Evolutionary conservation across 225 moss, liverwort and hornwort species (phyloP), one percentile per base, ranked within the genome.

Genomic region (Pleurozium schreberi): DNA sequence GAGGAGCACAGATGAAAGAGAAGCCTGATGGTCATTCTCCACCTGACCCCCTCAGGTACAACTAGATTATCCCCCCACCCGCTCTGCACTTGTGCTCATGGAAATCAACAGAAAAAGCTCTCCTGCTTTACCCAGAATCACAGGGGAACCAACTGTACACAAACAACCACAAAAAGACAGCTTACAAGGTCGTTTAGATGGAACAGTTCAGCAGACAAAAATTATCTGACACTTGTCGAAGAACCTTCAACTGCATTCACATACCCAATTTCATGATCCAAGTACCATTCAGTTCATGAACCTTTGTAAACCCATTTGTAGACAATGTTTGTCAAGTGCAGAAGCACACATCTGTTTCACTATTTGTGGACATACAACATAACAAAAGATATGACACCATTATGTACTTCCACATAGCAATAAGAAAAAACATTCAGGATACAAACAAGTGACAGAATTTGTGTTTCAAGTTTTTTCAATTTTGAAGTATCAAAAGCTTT

Each of bases 391-490:
- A 14, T 21, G 9, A 20, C 20, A 40, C 11, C 11, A 20, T 28
- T 13, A 0, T 5, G n/a, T 9, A 76, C 57, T 50, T 38, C 9
- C 16, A 34, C 36, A 26, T 18, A 55, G 55, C 55, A 18, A 55
- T 7, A 55, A 5, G 2, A 27, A 4, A 9, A 19, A 11, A 6
- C 4, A 5, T 3, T 4, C 6, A 18, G 28, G 4, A 49, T 15
- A 42, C 17, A 47, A 40, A 19, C 14, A 58, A 42, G 80, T 12
- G 43, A 79, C 8, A 53, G 30, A 60, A 19, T 16, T 52, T 26
- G 1, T 40, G 25, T 78, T 33, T 23, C 7, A 15, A 7, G 10
- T 16, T 84, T 87, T 30, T 80, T n/a, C 27, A 60, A 18, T 69
- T 30, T 50, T 49, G 11, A 66, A 83, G 60, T 67, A 68, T 88